These are phyloP conservation scores for Lasiodiplodia gonubiensis DNA, from an alignment of 2,329 filamentous ascomycete species.

Conservation along the genomic window DNA sequence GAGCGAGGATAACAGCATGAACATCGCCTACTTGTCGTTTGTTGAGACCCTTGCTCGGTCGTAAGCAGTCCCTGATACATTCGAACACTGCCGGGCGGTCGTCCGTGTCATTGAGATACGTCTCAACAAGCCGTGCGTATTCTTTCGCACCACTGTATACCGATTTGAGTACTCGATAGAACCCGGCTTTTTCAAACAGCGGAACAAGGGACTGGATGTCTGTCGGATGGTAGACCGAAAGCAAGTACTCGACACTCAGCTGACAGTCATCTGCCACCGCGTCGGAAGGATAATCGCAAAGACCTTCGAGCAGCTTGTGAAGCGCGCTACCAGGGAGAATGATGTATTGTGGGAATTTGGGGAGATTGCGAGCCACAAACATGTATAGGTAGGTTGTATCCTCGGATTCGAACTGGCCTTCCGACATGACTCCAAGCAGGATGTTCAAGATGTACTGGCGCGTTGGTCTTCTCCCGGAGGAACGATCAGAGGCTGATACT, in stretches of 20 bases:
- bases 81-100: conserved; percentile 78
- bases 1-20: conserved; percentile 67
- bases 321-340: conserved; percentile 86
- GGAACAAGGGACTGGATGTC: conserved; percentile 78
- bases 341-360: conserved; percentile 96
- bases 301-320: conserved; percentile 76
- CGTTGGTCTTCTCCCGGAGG: conserved; percentile 61
- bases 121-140: conserved; percentile 76
- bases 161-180: conserved; percentile 90
- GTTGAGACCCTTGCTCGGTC: conserved; percentile 65
- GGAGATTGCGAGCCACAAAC: conserved; percentile 94
- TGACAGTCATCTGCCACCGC: conserved; percentile 92
- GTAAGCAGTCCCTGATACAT: conserved; percentile 77
- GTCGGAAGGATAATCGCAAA: conserved; percentile 82
- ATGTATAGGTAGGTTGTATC: conserved; percentile 97
- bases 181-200: conserved; percentile 77
- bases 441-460: conserved; percentile 93
- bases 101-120: conserved; percentile 84
- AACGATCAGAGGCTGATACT: conserved; percentile 33
- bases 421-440: conserved; percentile 86
- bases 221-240: conserved; percentile 91
- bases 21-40: conserved; percentile 77
- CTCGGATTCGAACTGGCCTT: conserved; percentile 72
- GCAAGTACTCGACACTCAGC: conserved; percentile 92
- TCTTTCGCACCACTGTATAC: conserved; percentile 81